phyloP scores from a whole-genome alignment of 1,284 basidiomycete genomes.

The Ceratobasidium theobromae region DNA sequence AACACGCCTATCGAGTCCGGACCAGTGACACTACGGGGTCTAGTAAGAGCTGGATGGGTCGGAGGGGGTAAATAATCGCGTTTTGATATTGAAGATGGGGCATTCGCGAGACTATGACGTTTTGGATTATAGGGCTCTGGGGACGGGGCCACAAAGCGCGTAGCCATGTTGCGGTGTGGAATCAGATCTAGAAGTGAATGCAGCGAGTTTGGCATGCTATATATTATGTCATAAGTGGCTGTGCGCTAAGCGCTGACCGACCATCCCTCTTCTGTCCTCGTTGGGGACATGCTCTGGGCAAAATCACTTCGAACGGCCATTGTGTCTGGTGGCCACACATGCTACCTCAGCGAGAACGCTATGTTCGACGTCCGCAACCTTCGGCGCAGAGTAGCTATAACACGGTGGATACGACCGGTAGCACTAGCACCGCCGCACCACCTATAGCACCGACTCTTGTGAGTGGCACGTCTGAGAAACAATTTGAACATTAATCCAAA shows the following conservation, averaged over 20 bases:
- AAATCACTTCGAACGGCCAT: too few relatives aligned
- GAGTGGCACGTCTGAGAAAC: too few relatives aligned
- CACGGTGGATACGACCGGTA: too few relatives aligned
- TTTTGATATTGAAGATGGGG: neutral
- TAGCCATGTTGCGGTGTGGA: neutral
- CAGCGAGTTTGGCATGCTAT: neutral
- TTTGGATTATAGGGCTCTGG: neutral
- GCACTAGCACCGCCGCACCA: too few relatives aligned
- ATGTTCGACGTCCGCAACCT: neutral
- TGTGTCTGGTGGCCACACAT: too few relatives aligned
- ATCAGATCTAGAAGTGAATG: neutral
- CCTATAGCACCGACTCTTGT: neutral
- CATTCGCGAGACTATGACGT: too few relatives aligned
- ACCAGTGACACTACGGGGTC: neutral
- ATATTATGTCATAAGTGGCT: too few relatives aligned
- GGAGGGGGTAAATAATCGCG: conserved; percentile 4
- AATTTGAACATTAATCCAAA: too few relatives aligned
- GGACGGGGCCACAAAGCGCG: conserved; percentile 19
- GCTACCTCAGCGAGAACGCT: neutral
- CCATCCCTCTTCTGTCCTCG: too few relatives aligned
- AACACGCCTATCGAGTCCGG: conserved; percentile 6
- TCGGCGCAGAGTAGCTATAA: neutral
- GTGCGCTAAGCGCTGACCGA: too few relatives aligned
- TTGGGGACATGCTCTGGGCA: too few relatives aligned
- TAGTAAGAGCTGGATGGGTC: conserved; percentile 6